Evolutionary conservation across 2,329 filamentous ascomycete genomes (phyloP).

Genomic region (Neoarthrinium moseri): DNA sequence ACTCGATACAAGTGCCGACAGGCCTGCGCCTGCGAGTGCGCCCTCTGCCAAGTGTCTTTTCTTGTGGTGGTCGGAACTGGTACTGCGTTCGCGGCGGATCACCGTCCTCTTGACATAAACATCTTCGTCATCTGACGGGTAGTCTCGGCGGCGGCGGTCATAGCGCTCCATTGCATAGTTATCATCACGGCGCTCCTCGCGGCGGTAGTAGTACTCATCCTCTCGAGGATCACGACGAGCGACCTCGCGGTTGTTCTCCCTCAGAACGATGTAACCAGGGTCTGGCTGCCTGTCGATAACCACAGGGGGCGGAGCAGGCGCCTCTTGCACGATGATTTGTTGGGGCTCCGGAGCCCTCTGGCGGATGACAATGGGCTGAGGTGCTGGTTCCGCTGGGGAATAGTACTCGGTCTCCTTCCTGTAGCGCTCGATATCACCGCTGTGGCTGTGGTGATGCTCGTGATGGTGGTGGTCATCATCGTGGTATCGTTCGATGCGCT

Average conservation of each 20-base stretch:
- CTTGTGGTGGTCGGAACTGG: conserved; percentile 48
- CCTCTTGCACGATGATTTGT: conserved; percentile 61
- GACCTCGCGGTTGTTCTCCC: conserved; percentile 38
- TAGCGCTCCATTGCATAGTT: conserved; percentile 31
- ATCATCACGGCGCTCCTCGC: conserved; percentile 30
- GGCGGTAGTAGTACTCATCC: conserved; percentile 53
- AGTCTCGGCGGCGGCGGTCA: conserved; percentile 34
- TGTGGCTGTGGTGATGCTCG: conserved; percentile 43
- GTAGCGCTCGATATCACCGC: conserved; percentile 56
- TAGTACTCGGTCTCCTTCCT: conserved; percentile 64
- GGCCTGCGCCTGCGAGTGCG: conserved; percentile 62
- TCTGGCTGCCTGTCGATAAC: conserved; percentile 44
- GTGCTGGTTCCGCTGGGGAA: conserved; percentile 47
- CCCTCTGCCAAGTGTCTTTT: conserved; percentile 62
- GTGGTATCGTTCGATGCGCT: conserved; percentile 22
- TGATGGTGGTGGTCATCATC: conserved; percentile 24
- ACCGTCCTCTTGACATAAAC: conserved; percentile 45
- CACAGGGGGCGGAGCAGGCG: conserved; percentile 49
- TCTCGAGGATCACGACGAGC: conserved; percentile 35
- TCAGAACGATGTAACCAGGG: conserved; percentile 42
- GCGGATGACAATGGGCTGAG: conserved; percentile 54
- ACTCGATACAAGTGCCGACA: conserved; percentile 57
- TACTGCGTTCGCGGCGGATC: conserved; percentile 50
- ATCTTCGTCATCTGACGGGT: conserved; percentile 40
- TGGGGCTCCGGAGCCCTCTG: conserved; percentile 54